Percentiles rank a stretch among this genome's conserved stretches.
These are phyloP conservation scores for Limtongia smithiae DNA, from an alignment of 805 yeast genomes.

Conservation along the genomic window DNA sequence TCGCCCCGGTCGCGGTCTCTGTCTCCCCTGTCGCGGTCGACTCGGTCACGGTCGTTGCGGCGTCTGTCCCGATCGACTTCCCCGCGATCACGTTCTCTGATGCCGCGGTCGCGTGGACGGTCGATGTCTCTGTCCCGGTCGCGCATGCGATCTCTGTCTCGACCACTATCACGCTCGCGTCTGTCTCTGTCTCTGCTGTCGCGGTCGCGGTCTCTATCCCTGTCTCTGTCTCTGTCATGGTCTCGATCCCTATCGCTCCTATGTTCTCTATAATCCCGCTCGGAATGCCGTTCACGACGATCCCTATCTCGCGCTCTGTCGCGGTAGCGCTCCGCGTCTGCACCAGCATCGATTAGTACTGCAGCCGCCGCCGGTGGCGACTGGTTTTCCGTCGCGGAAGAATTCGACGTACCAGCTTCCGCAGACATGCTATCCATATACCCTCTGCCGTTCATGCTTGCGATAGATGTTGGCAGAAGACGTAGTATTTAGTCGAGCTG, in stretches of 20 bases:
- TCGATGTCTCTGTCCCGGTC: slow-evolving; percentile 23
- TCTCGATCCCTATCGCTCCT: slow-evolving; percentile 25
- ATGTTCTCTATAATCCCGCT: slow-evolving; percentile 28
- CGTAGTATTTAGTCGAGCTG: too few species aligned
- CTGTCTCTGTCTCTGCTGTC: slow-evolving; percentile 12
- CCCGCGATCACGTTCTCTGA: slow-evolving; percentile 15
- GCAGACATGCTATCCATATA: too few species aligned
- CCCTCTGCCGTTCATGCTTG: too few species aligned
- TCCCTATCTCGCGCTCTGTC: slow-evolving; percentile 28
- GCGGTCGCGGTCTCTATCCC: slow-evolving; percentile 17
- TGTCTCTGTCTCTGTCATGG: slow-evolving; percentile 31
- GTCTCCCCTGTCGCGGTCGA: slow-evolving; percentile 23
- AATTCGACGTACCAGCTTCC: too few species aligned
- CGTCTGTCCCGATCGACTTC: slow-evolving; percentile 18
- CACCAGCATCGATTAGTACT: too few species aligned
- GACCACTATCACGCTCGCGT: slow-evolving; percentile 25
- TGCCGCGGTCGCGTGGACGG: slow-evolving; percentile 18
- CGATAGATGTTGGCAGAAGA: too few species aligned
- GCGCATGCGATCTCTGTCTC: slow-evolving; percentile 21
- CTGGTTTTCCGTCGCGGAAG: too few species aligned
- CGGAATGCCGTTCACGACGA: slow-evolving; percentile 25
- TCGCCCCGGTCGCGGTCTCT: slow-evolving; percentile 25
- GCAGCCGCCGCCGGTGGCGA: too few species aligned
- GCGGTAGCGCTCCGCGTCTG: slow-evolving; percentile 27
- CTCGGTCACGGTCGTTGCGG: slow-evolving; percentile 23